These are phyloP conservation scores for Populus alba DNA, from an alignment of 345 rosid genomes.

Conservation along the genomic window DNA sequence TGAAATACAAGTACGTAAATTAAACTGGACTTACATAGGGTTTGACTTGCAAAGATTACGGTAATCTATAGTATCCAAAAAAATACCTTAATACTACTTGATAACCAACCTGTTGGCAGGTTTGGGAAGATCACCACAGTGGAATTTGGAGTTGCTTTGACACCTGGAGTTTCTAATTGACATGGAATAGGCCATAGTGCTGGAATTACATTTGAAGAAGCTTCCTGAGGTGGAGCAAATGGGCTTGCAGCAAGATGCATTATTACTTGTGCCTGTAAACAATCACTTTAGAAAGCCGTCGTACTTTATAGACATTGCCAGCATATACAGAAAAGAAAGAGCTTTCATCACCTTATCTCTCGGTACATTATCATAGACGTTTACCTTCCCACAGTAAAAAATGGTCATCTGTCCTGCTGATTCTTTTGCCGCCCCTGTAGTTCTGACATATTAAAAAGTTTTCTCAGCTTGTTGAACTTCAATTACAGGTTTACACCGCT, in stretches of 20 bases:
- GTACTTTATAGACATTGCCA: neutral
- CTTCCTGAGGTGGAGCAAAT: slow-evolving; percentile 18
- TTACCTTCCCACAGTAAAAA: slow-evolving; percentile 45
- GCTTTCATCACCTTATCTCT: slow-evolving; percentile 28
- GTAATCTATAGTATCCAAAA: neutral
- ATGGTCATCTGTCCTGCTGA: slow-evolving; percentile 39
- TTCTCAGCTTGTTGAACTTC: slow-evolving; percentile 21
- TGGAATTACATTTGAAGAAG: slow-evolving; percentile 19
- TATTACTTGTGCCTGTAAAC: slow-evolving; percentile 39
- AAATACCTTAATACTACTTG: neutral
- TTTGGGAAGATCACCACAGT: slow-evolving; percentile 18
- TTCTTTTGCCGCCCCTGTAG: slow-evolving; percentile 18
- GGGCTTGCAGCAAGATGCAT: slow-evolving; percentile 42
- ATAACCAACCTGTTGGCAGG: slow-evolving; percentile 27
- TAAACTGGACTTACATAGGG: neutral
- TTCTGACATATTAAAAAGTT: slow-evolving; percentile 22
- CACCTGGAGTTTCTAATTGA: slow-evolving; percentile 24
- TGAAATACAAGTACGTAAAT: neutral
- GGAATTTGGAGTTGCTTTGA: slow-evolving; percentile 21
- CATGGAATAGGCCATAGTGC: slow-evolving; percentile 26
- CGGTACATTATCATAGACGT: slow-evolving; percentile 39
- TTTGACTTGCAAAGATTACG: neutral
- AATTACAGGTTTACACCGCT: neutral
- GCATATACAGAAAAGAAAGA: slow-evolving; percentile 6
- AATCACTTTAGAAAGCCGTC: slow-evolving; percentile 11